These are phyloP conservation scores for Pascua guehoae DNA, from an alignment of 1,284 basidiomycete genomes.

Conservation along the genomic window DNA sequence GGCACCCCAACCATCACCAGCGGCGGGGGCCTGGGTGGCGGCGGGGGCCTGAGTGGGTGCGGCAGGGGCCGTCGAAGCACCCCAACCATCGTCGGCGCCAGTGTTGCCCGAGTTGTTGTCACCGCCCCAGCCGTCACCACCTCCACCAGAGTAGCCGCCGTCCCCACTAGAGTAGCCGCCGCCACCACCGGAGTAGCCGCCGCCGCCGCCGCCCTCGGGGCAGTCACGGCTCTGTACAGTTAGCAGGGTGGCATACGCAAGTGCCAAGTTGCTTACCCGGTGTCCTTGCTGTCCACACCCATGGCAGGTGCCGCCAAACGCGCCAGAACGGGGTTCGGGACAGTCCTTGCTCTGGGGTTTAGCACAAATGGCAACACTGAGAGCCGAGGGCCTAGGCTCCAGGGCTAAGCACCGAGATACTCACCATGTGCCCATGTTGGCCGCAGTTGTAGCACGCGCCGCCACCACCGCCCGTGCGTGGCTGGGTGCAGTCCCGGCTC, in stretches of 20 bases:
- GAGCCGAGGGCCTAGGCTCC: too few species aligned
- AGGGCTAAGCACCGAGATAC: too few species aligned
- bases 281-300: slow-evolving; percentile 10
- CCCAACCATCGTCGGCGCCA: too few species aligned
- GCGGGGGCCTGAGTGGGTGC: not conserved
- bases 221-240: not conserved
- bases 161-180: not conserved
- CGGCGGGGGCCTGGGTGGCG: not conserved
- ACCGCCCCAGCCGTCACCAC: not conserved
- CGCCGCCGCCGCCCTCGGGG: slow-evolving; percentile 1
- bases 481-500: slow-evolving; percentile 4
- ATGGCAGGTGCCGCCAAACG: slow-evolving; percentile 10
- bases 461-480: not conserved
- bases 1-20: not conserved
- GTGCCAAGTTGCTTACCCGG: not conserved
- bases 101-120: too few species aligned
- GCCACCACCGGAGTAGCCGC: not conserved
- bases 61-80: too few species aligned
- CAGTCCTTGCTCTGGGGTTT: slow-evolving; percentile 1
- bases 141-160: not conserved
- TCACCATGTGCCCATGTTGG: slow-evolving; percentile 17
- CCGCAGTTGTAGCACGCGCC: slow-evolving; percentile 15
- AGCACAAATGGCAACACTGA: too few species aligned
- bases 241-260: not conserved
- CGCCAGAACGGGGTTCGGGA: not conserved